Evolutionary conservation across 2,329 filamentous ascomycete genomes (phyloP).

Genomic region (Xylogone sp.): DNA sequence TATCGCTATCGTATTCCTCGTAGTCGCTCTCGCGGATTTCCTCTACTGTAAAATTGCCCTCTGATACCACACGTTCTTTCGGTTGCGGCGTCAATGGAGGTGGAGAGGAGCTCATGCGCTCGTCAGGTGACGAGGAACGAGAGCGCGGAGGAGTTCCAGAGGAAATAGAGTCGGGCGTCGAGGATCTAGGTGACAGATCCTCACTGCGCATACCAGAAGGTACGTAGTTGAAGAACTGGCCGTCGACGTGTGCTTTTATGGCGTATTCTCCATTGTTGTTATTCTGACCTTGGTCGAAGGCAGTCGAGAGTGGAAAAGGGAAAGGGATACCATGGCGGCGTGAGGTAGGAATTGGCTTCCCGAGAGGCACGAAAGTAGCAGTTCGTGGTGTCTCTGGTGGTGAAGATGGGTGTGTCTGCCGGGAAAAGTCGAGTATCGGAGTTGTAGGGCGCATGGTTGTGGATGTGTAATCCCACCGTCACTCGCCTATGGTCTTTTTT

Average conservation of each 20-base stretch:
- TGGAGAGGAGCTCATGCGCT: conserved; percentile 9
- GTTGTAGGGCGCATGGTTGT: conserved; percentile 37
- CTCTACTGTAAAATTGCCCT: conserved; percentile 27
- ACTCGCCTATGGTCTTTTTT: conserved; percentile 4
- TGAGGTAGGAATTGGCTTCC: conserved; percentile 6
- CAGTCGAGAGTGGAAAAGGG: conserved; percentile 21
- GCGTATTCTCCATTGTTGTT: conserved; percentile 29
- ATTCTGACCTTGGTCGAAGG: conserved; percentile 3
- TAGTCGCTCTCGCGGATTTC: conserved; percentile 25
- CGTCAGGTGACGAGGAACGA: conserved; percentile 16
- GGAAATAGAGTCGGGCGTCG: conserved; percentile 21
- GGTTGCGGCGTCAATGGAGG: conserved; percentile 6
- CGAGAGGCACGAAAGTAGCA: conserved; percentile 27
- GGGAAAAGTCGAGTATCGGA: conserved; percentile 35
- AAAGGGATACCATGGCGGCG: conserved; percentile 20
- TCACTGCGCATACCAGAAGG: conserved; percentile 24
- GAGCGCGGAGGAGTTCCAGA: conserved; percentile 23
- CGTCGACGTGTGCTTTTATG: conserved; percentile 36
- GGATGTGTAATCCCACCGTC: conserved; percentile 6
- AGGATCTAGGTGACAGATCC: conserved; percentile 33
- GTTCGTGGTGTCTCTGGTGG: conserved; percentile 44
- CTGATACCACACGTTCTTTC: conserved; percentile 9
- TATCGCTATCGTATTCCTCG: conserved; percentile 21
- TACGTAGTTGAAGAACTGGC: conserved; percentile 28
- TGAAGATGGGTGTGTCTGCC: conserved; percentile 39